Base-by-base conservation (phyloP, 1,284 basidiomycete species). In the Malassezia globosa region DNA sequence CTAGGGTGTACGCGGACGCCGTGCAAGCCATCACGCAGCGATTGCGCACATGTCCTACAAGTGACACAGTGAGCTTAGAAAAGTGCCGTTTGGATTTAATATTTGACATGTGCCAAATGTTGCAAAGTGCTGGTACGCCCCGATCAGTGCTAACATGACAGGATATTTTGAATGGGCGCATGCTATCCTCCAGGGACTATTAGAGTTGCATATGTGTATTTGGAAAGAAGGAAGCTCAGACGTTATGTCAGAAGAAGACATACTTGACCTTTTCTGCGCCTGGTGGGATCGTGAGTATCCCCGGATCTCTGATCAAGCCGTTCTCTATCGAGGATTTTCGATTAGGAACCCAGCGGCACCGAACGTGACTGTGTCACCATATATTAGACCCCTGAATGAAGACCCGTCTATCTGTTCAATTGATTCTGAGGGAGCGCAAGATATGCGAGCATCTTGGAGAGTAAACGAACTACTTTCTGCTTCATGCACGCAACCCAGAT, bases 281-380 rank as follows among this genome's bases (percentile, higher is more conserved):
- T 52, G 50, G 50, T 52, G 50, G 50, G 50, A 52, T 22, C 38
- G 25, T 1, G 50, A 47, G 16, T 25, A 31, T 18, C 26, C 44
- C 5, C 23, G 45, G 2, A 16, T 46, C 4, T 39, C 38, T 10
- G 49, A 51, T 11, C 8, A 23, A 11, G 35, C 39, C 3, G 18
- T n/a, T 22, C 26, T 34, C n/a, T 24, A 43, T 21, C 31, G 21
- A n/a, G 41, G 41, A n/a, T 43, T 43, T 19, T 43, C 41, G 5
- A n/a, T 31, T 16, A 11, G 16, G 2, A 3, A 31, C 16, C 29
- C 29, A 31, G 11, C 11, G 11, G 29, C 29, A 11, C 3, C 11
- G 11, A 2, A 31, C 29, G 11, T 31, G 4, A 31, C 11, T 16
- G 4, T 31, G 3, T 31, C 16, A 3, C 29, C 29, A 13, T n/a